Conservation (phyloP, 2,329 filamentous ascomycete species). For the Penicillium sp. region DNA sequence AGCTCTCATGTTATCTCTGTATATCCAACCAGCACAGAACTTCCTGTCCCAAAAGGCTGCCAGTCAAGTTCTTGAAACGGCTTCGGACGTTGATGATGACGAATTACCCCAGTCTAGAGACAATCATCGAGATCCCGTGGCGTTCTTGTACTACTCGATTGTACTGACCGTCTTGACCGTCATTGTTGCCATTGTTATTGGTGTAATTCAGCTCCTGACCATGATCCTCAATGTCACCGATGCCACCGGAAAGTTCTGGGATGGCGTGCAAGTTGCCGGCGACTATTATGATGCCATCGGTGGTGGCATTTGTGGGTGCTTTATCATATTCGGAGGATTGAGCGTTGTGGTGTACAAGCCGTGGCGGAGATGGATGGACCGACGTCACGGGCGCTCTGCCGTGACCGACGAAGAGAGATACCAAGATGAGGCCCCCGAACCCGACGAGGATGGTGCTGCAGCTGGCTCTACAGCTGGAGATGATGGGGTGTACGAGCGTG, state of each 20-base stretch:
- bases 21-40: slow-evolving; percentile 60
- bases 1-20: slow-evolving; percentile 91
- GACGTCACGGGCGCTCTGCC: slow-evolving; percentile 20
- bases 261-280: slow-evolving; percentile 73
- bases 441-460: not conserved
- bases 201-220: slow-evolving; percentile 78
- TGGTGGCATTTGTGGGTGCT: slow-evolving; percentile 80
- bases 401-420: slow-evolving; percentile 24
- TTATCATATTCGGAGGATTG: slow-evolving; percentile 72
- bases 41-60: slow-evolving; percentile 35
- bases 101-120: slow-evolving; percentile 23
- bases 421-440: slow-evolving; percentile 16
- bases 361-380: slow-evolving; percentile 67
- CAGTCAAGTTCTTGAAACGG: not conserved
- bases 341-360: slow-evolving; percentile 76
- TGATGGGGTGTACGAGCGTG: not conserved
- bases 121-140: slow-evolving; percentile 74
- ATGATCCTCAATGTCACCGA: slow-evolving; percentile 74
- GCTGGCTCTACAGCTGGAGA: slow-evolving; percentile 1
- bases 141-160: slow-evolving; percentile 90
- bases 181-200: slow-evolving; percentile 80
- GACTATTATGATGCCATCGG: slow-evolving; percentile 86
- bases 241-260: slow-evolving; percentile 80
- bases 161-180: slow-evolving; percentile 83
- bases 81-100: slow-evolving; percentile 17